These are phyloP conservation scores for Camellia japonica DNA, from an alignment of 148 eudicot species.

Conservation along the genomic window DNA sequence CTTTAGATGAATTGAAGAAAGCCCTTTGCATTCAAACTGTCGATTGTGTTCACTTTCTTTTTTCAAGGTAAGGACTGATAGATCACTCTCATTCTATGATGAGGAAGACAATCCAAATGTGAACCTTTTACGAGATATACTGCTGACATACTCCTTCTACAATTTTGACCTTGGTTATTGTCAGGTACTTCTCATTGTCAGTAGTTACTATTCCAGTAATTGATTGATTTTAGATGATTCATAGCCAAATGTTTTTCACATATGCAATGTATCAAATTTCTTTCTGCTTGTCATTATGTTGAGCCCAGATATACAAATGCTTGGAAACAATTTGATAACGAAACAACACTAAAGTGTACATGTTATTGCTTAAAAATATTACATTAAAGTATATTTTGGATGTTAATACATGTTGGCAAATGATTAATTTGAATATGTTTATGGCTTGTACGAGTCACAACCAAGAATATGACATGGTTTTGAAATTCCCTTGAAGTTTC, in stretches of 20 bases:
- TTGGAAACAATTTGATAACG: neutral
- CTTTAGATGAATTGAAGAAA: slow-evolving; percentile 5
- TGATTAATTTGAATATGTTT: neutral
- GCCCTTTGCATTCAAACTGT: neutral
- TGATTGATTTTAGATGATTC: neutral
- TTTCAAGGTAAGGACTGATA: slow-evolving; percentile 87
- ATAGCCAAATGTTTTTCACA: slow-evolving; percentile 7
- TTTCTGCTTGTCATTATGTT: slow-evolving; percentile 1
- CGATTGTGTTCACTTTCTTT: slow-evolving; percentile 11
- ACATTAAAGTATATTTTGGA: neutral
- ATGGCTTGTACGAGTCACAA: neutral
- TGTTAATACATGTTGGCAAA: slow-evolving; percentile 2
- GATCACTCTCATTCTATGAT: slow-evolving; percentile 77
- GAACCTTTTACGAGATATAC: slow-evolving; percentile 66
- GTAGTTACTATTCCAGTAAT: neutral
- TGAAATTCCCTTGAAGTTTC: neutral
- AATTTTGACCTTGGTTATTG: slow-evolving; percentile 98
- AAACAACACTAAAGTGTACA: neutral
- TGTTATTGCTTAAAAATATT: neutral
- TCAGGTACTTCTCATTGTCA: slow-evolving; percentile 55
- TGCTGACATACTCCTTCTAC: slow-evolving; percentile 94
- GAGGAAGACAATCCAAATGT: slow-evolving; percentile 93
- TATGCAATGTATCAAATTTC: neutral
- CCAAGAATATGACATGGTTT: neutral
- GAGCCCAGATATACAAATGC: neutral